Conservation (phyloP, 805 yeast genomes). For the Lipomyces oligophaga region DNA sequence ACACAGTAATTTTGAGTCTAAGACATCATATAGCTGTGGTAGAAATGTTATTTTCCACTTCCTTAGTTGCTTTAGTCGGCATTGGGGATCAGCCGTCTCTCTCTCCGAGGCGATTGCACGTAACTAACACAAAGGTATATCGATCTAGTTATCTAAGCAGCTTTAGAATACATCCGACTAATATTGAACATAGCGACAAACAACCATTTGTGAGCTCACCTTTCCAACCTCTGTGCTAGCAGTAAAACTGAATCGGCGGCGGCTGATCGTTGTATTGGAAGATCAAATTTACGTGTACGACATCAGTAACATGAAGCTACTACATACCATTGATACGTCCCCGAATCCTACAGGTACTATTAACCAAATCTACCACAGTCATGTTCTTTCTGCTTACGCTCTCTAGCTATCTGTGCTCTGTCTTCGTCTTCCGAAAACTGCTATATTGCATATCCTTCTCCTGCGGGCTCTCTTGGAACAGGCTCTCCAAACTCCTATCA, state of each 20-base stretch:
- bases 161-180: background rate
- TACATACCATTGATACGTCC: conserved; percentile 63
- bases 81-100: conserved; percentile 60
- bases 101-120: conserved; percentile 74
- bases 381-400: too few relatives aligned
- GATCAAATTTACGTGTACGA: conserved; percentile 88
- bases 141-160: background rate
- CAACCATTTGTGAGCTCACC: conserved; percentile 78
- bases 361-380: too few relatives aligned
- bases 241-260: conserved; percentile 73
- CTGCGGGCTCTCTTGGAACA: conserved; percentile 34
- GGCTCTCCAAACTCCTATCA: conserved; percentile 26
- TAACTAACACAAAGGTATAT: conserved; percentile 67
- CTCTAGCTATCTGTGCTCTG: conserved; percentile 38
- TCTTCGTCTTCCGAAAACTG: conserved; percentile 46
- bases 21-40: conserved; percentile 42
- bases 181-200: conserved; percentile 44
- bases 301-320: conserved; percentile 78
- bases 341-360: conserved; percentile 42
- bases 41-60: conserved; percentile 88
- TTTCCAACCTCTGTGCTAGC: conserved; percentile 73
- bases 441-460: conserved; percentile 54
- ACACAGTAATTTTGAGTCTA: background rate
- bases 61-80: conserved; percentile 79
- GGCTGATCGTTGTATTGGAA: conserved; percentile 70